Evolutionary conservation across 768 basidiomycete genomes (phyloP), one percentile per base, ranked within the genome.

Genomic region (Leccinellum luteum): DNA sequence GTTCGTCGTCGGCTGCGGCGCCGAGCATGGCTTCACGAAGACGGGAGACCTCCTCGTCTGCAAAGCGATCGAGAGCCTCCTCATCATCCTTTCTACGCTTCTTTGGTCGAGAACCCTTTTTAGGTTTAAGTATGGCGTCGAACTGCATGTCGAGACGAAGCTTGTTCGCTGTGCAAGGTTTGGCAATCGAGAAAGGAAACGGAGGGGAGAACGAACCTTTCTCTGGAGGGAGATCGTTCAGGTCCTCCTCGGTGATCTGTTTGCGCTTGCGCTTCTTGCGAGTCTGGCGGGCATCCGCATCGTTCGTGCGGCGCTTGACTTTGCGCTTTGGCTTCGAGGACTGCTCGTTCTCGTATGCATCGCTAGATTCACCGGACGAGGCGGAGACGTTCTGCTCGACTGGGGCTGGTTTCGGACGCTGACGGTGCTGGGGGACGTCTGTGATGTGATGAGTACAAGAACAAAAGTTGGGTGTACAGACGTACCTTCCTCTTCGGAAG

Each of bases 21-120:
- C 76, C 76, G 48, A 90, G 80, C 96, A 99, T 98, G 34, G 84
- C 75, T 62, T 93, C 90, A 28, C 92, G 82, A n/a, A 98, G 78
- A n/a, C 87, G 79, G 0, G 89, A 88, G 35, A 98, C 92, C 65
- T 96, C 89, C 58, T 92, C 92, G 66, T 98, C 95, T 35, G 93
- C 92, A 62, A 89, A 88, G 21, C 82, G 82, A 67, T 98, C 96
- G 34, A 97, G 74, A 12, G 85, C 85, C 65, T 92, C 92, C 1
- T 90, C 91, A 52, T 87, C 81, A 43, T 85, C 91, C 69, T 88
- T 87, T 76, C 92, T 93, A 63, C 85, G 81, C 63, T 84, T 81
- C 65, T 81, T 84, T 38, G 78, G 81, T 15, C 87, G 78, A 28
- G 81, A 78, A 3, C 78, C 72, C 70, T 89, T 90, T 69, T 90